Conservation (phyloP, 768 basidiomycete genomes). For the Sarcomyxa edulis region DNA sequence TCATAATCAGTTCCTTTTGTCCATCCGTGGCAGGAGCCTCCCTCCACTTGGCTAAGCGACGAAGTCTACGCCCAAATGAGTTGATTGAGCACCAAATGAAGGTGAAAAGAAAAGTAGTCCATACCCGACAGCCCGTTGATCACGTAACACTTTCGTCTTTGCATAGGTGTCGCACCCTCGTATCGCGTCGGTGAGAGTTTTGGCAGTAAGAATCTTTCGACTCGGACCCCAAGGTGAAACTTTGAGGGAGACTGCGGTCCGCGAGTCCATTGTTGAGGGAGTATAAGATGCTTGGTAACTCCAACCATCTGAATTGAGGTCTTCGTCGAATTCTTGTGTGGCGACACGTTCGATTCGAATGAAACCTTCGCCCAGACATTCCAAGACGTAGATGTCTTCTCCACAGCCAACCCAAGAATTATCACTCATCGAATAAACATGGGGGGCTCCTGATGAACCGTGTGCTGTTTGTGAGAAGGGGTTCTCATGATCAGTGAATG, state of each 20-base stretch:
- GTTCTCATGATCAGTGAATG: slow-evolving; percentile 73
- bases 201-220: slow-evolving; percentile 48
- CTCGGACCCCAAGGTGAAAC: slow-evolving; percentile 50
- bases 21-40: slow-evolving; percentile 49
- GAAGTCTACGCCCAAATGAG: slow-evolving; percentile 35
- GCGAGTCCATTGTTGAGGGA: slow-evolving; percentile 40
- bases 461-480: slow-evolving; percentile 54
- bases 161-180: slow-evolving; percentile 69
- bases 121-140: slow-evolving; percentile 47
- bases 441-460: slow-evolving; percentile 45
- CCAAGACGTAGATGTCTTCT: slow-evolving; percentile 62
- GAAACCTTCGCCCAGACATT: slow-evolving; percentile 66
- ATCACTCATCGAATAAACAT: slow-evolving; percentile 47
- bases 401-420: slow-evolving; percentile 84
- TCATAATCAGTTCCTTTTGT: slow-evolving; percentile 54
- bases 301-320: slow-evolving; percentile 15
- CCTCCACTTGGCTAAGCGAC: slow-evolving; percentile 66
- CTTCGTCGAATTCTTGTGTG: slow-evolving; percentile 28
- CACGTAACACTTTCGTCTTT: slow-evolving; percentile 45
- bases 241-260: slow-evolving; percentile 37
- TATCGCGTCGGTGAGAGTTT: slow-evolving; percentile 53
- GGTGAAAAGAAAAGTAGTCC: slow-evolving; percentile 8
- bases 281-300: slow-evolving; percentile 49
- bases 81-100: background rate
- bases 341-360: slow-evolving; percentile 54